These are phyloP conservation scores for Pseudocercospora macadamiae DNA, from an alignment of 2,329 filamentous ascomycete species.

Conservation along the genomic window DNA sequence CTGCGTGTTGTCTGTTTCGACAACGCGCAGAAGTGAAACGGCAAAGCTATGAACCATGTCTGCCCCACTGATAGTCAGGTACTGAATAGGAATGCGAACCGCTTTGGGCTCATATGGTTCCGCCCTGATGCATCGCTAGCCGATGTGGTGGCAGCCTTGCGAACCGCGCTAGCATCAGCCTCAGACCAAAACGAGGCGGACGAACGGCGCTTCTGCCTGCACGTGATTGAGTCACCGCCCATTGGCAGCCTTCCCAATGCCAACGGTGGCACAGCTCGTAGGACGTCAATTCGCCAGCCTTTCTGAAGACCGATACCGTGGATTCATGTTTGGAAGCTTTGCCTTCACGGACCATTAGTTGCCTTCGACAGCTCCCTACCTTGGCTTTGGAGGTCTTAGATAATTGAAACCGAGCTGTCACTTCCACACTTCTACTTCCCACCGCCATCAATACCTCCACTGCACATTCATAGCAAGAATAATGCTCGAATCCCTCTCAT, in stretches of 20 bases:
- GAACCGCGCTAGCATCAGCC: slow-evolving; percentile 1
- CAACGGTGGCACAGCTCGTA: neutral
- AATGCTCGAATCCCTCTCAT: slow-evolving; percentile 14
- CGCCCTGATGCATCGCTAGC: slow-evolving; percentile 4
- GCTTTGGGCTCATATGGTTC: neutral
- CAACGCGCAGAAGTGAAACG: too few species aligned
- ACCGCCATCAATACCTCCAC: neutral
- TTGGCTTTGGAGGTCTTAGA: neutral
- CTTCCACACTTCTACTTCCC: neutral
- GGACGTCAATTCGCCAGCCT: neutral
- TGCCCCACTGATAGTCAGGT: neutral
- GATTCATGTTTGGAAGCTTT: neutral
- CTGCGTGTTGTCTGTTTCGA: too few species aligned
- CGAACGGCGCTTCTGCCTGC: neutral
- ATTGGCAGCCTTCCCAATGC: slow-evolving; percentile 11
- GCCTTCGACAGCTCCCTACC: slow-evolving; percentile 3
- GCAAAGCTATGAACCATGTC: neutral
- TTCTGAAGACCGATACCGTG: neutral
- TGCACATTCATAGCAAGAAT: too few species aligned
- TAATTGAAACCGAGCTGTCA: neutral
- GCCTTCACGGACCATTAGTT: neutral
- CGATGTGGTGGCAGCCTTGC: slow-evolving; percentile 3
- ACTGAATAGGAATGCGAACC: neutral
- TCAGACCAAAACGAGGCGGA: neutral
- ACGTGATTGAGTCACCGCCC: neutral